These are phyloP conservation scores for Boletus eberwhitei DNA, from an alignment of 768 basidiomycete genomes.

Conservation along the genomic window DNA sequence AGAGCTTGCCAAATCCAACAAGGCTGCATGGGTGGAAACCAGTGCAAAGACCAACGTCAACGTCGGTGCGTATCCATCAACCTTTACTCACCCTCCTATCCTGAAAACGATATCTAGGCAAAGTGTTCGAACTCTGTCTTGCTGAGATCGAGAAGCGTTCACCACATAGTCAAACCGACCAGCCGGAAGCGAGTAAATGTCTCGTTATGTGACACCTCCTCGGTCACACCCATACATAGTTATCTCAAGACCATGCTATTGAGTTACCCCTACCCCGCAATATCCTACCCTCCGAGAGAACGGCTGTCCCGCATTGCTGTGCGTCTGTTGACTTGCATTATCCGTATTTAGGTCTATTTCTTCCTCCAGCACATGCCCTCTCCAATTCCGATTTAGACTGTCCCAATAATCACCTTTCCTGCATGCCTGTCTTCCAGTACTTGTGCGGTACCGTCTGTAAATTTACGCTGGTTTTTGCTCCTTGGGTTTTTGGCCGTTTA, in stretches of 20 bases:
- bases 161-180: constrained; percentile 46
- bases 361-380: constrained; percentile 17
- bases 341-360: constrained; percentile 34
- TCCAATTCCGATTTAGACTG: constrained; percentile 28
- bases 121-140: constrained; percentile 82
- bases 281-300: constrained; percentile 28
- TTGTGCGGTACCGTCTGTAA: constrained; percentile 34
- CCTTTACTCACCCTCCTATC: background rate
- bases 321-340: constrained; percentile 33
- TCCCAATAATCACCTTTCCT: constrained; percentile 29
- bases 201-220: constrained; percentile 48
- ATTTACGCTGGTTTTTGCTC: constrained; percentile 25
- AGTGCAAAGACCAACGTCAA: constrained; percentile 86
- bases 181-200: constrained; percentile 44
- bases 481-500: constrained; percentile 28
- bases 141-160: constrained; percentile 78
- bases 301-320: constrained; percentile 27
- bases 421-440: constrained; percentile 21
- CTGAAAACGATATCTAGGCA: constrained; percentile 41
- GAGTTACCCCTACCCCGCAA: constrained; percentile 32
- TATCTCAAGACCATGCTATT: constrained; percentile 21
- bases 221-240: constrained; percentile 12
- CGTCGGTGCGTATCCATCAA: constrained; percentile 63
- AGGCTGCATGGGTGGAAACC: constrained; percentile 83
- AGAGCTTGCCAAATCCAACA: constrained; percentile 65